Base-by-base conservation (phyloP, 1,284 basidiomycete species). In the Boletus smithii region DNA sequence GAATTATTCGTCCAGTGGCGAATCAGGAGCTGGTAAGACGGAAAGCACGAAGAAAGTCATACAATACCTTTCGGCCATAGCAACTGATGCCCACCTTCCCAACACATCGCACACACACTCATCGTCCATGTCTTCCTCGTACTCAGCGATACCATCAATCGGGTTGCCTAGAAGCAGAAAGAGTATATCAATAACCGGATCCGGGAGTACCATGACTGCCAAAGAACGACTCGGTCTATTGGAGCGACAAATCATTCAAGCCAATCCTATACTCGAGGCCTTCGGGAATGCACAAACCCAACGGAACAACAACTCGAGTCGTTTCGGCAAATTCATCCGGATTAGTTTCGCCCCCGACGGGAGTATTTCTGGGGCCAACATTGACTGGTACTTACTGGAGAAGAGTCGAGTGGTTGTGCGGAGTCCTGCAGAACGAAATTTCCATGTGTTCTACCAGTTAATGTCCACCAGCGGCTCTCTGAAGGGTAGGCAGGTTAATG, bases 41-140 rank as follows among this genome's bases (percentile, higher is more conserved):
- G 97, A 99, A 68, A 99, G 95, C 71, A 99, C 97, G 13, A 99
- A 99, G 79, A 98, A 98, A 65, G 95, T 99, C 61, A 99, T 99
- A 50, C 97, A 99, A 68, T 99, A 99, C 69, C 85, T 99, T 27
- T 95, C 97, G 1, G 93, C 97, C 9, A 97, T 98, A 56, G 97
- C 97, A 4, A 85, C 90, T 14, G 90, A 93, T 63, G 75, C 80
- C 4, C 81, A 88, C 55, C 70, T 71, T 16, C 75, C 79, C n/a
- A 70, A 76, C 2, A 70, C 81, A 9, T 70, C 79, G n/a, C 83
- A 87, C 63, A 76, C 77, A 26, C 81, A 77, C 46, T 77, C 77
- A 7, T 77, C 75, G 13, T 86, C 42, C 62, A 69, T 42, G 63
- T 68, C 33, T 1, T 61, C 72, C 4, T 74, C 79, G 5, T 77